Percentiles rank a stretch among this genome's conserved stretches.
Conservation (phyloP, 306 rosid species). For the Heteromeles arbutifolia region DNA sequence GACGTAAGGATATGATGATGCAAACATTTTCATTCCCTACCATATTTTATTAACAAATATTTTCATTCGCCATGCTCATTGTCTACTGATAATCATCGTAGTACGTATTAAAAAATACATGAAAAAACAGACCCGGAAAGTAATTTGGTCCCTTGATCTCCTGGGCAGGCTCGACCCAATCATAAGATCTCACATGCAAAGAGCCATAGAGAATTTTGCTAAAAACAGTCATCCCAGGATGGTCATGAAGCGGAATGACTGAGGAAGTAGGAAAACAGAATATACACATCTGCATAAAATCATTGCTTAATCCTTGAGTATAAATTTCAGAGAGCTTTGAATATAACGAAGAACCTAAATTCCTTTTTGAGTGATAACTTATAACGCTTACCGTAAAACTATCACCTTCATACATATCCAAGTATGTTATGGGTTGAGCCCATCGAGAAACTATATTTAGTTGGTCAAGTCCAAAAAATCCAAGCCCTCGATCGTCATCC, state of each 20-base stretch:
- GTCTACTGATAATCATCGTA: neutral
- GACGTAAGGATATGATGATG: neutral
- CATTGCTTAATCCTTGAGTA: neutral
- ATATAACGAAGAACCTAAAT: neutral
- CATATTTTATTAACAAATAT: neutral
- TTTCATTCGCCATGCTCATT: neutral
- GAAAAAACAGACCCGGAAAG: constrained; percentile 43
- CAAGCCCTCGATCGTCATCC: constrained; percentile 84
- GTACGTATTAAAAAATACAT: constrained; percentile 1
- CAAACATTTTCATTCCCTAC: neutral
- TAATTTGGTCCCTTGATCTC: constrained; percentile 50
- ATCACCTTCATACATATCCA: constrained; percentile 62
- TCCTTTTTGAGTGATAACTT: neutral
- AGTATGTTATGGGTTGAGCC: constrained; percentile 86
- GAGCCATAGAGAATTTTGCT: constrained; percentile 95
- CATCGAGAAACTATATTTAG: constrained; percentile 60
- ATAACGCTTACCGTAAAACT: constrained; percentile 55
- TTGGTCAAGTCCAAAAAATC: constrained; percentile 47
- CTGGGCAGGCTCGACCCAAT: constrained; percentile 87
- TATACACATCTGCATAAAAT: constrained; percentile 72
- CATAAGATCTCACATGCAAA: constrained; percentile 91
- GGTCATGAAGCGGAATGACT: constrained; percentile 88
- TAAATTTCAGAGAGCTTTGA: neutral
- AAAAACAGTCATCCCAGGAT: constrained; percentile 94
- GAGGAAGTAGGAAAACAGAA: constrained; percentile 92